Conservation (phyloP, 2,329 filamentous ascomycete species). For the Chaetothyriales sp. region DNA sequence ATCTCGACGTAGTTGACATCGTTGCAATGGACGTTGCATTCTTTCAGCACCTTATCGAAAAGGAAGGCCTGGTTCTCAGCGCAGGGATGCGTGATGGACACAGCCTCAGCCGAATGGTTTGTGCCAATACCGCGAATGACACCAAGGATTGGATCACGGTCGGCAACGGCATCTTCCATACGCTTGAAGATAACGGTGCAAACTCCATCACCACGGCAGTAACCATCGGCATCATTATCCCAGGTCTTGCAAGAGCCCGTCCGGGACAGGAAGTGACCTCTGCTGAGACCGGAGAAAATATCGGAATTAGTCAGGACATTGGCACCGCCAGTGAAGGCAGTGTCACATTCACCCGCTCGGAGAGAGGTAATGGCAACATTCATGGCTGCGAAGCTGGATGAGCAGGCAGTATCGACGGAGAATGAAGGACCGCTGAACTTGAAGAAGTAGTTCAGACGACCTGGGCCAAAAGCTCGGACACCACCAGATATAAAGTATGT, state of each 20-base stretch:
- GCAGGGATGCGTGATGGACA: slow-evolving; percentile 32
- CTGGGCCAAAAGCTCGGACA: slow-evolving; percentile 46
- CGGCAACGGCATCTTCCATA: slow-evolving; percentile 61
- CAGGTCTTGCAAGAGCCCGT: slow-evolving; percentile 68
- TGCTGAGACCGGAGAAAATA: slow-evolving; percentile 61
- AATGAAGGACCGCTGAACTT: slow-evolving; percentile 61
- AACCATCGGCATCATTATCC: slow-evolving; percentile 67
- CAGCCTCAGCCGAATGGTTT: slow-evolving; percentile 51
- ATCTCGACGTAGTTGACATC: slow-evolving; percentile 28
- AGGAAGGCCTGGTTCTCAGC: slow-evolving; percentile 26
- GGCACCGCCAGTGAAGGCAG: slow-evolving; percentile 63
- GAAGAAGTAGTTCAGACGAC: slow-evolving; percentile 63
- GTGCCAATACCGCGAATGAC: slow-evolving; percentile 62
- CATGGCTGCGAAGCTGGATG: slow-evolving; percentile 58
- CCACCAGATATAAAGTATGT: slow-evolving; percentile 54
- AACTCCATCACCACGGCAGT: slow-evolving; percentile 66
- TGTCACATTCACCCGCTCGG: slow-evolving; percentile 65
- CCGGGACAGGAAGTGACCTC: slow-evolving; percentile 65
- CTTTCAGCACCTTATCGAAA: slow-evolving; percentile 25
- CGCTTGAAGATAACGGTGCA: slow-evolving; percentile 66
- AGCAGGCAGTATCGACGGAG: slow-evolving; percentile 66
- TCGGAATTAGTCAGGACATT: slow-evolving; percentile 71
- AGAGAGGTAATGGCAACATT: slow-evolving; percentile 60
- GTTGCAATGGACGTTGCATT: slow-evolving; percentile 25
- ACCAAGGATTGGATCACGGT: slow-evolving; percentile 57